A percentile compares a stretch with the other conserved stretches of the same genome.
phyloP scores from a whole-genome alignment of 371 early-diverging fungal species.

The Capniomyces stellatus region DNA sequence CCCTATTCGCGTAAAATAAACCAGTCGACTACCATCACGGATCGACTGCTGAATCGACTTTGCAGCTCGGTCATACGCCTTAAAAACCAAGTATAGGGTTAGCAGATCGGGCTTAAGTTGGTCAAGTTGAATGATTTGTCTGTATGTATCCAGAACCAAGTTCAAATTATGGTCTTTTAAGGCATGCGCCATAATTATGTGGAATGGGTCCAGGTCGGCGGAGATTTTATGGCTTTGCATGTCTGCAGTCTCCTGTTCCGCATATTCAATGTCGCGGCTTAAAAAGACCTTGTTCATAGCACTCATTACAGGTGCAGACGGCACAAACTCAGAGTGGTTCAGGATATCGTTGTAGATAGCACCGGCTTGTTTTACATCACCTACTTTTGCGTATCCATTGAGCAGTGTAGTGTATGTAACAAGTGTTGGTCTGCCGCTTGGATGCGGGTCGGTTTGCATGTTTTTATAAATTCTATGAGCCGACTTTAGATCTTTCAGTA shows the following conservation, averaged over 20 bases:
- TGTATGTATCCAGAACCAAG: not conserved
- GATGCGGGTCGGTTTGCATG: not conserved
- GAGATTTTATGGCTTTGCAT: too few species aligned
- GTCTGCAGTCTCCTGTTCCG: too few species aligned
- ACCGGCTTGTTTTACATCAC: not conserved
- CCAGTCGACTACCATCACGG: not conserved
- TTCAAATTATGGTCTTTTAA: not conserved
- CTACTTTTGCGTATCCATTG: not conserved
- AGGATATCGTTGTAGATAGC: not conserved
- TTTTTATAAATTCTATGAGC: not conserved
- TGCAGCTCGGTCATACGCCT: not conserved
- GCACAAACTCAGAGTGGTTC: not conserved
- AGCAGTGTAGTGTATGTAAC: conserved; percentile 1
- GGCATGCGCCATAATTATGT: not conserved
- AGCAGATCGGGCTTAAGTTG: not conserved
- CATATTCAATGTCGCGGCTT: not conserved
- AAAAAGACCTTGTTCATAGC: conserved; percentile 1
- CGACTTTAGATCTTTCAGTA: not conserved
- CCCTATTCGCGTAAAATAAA: not conserved
- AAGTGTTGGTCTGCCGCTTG: not conserved
- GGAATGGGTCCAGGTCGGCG: not conserved
- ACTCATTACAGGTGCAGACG: not conserved
- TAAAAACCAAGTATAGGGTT: not conserved
- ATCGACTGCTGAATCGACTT: not conserved
- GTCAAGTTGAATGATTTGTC: not conserved